Evolutionary conservation across 768 basidiomycete species (phyloP).

Genomic region (Leccinum imitatum): DNA sequence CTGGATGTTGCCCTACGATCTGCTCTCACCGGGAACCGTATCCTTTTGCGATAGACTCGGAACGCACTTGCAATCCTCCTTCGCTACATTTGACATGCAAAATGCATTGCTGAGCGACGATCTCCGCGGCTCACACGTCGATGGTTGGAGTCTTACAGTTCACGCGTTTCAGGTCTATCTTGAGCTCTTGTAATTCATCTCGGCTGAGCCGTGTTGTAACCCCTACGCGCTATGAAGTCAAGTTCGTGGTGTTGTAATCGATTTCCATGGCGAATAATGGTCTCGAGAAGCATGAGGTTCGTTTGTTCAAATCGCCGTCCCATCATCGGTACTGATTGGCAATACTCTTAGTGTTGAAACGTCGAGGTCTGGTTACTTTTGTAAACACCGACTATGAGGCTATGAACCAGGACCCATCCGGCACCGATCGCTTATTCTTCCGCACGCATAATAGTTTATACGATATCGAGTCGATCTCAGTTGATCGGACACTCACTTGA

Average conservation of each 20-base stretch:
- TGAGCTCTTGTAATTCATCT: neutral
- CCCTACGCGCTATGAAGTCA: neutral
- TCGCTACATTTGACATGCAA: neutral
- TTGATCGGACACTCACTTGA: neutral
- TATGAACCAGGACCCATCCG: neutral
- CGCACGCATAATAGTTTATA: neutral
- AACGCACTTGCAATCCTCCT: neutral
- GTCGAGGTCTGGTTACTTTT: neutral
- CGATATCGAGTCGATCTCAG: constrained; percentile 1
- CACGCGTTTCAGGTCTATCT: neutral
- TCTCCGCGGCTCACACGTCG: neutral
- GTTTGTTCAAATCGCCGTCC: neutral
- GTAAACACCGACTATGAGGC: neutral
- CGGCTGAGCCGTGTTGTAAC: neutral
- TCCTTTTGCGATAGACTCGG: neutral
- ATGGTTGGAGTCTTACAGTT: neutral
- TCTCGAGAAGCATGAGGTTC: neutral
- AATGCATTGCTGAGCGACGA: neutral
- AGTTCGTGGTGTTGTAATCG: neutral
- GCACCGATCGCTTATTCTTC: neutral
- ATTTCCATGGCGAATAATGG: neutral
- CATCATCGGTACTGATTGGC: neutral
- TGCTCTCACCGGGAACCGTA: neutral
- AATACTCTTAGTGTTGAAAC: neutral
- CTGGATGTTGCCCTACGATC: neutral